A percentile compares a stretch with the other conserved stretches of the same genome.
Conservation (phyloP, 495 filamentous ascomycete genomes). For the Venustampulla echinocandica region DNA sequence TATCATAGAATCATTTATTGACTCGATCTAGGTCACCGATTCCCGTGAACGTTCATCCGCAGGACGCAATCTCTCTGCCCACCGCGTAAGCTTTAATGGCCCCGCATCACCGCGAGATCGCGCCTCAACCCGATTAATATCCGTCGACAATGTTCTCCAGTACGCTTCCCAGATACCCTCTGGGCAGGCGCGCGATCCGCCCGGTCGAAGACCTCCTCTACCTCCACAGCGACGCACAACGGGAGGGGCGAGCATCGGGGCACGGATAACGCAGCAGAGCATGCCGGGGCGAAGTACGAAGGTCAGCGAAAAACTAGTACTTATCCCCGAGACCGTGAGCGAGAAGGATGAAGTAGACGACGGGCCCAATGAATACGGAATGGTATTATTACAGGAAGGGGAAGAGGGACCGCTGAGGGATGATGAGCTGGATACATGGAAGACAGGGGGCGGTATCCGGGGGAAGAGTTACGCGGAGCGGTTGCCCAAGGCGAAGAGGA, state of each 20-base stretch:
- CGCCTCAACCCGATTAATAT: conserved; percentile 69
- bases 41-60: conserved; percentile 26
- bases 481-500: conserved; percentile 76
- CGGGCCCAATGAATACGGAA: conserved; percentile 39
- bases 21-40: conserved; percentile 26
- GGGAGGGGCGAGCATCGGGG: conserved; percentile 30
- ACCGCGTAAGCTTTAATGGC: conserved; percentile 16
- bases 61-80: conserved; percentile 10
- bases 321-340: conserved; percentile 78
- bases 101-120: conserved; percentile 19
- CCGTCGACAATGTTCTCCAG: conserved; percentile 92
- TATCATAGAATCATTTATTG: too few relatives aligned
- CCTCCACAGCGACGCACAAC: conserved; percentile 33
- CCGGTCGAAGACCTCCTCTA: conserved; percentile 46
- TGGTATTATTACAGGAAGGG: conserved; percentile 40
- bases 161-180: conserved; percentile 93
- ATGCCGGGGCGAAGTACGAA: conserved; percentile 85
- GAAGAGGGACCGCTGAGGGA: conserved; percentile 69
- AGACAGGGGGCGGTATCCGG: conserved; percentile 47
- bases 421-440: conserved; percentile 60
- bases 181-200: conserved; percentile 74
- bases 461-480: conserved; percentile 95
- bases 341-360: conserved; percentile 46
- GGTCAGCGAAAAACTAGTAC: conserved; percentile 86
- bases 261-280: conserved; percentile 54